Base-by-base conservation (phyloP, 495 filamentous ascomycete species). In the Lasiosphaeria hispida region DNA sequence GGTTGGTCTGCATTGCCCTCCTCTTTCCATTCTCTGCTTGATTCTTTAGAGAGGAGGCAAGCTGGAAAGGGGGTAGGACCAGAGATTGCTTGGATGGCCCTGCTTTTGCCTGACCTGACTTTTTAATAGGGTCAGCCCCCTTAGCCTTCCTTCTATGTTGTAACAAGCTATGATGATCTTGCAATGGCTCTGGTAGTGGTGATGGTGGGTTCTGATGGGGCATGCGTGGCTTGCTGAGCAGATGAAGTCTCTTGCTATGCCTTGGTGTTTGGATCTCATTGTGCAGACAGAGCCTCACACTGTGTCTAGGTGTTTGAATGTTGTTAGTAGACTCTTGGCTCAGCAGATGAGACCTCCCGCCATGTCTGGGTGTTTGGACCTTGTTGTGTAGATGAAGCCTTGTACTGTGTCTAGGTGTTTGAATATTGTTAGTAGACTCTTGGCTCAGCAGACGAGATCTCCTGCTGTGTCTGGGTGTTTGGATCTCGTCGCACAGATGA, bases 1-100 rank as follows among this genome's bases (percentile, higher is more conserved):
- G n/a, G 42, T 44, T 44, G n/a, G 42, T 44, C 42, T 44, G n/a
- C 1, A 44, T 17, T 13, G 42, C 42, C 42, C 42, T 44, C 42
- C 42, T 44, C 42, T 44, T 44, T 1, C 42, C 42, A 44, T 44
- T 44, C 42, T 44, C 42, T 13, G 42, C n/a, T 44, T 18, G n/a
- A 3, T 44, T 44, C 23, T 30, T 30, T 44, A 18, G 42, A 8
- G 42, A 18, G n/a, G 42, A 44, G 42, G 42, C 42, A 44, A 44
- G 42, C 15, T 44, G n/a, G 42, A 44, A 8, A 44, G 42, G n/a
- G 42, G 42, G n/a, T 44, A 44, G 42, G 42, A 44, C 42, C n/a
- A 18, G 42, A 44, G 42, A 44, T 44, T 13, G 42, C 42, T 44
- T 44, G n/a, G 42, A 44, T 44, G 42, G 8, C 42, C 42, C 42